phyloP scores from a whole-genome alignment of 1,284 basidiomycete species.

The Hemileia vastatrix region DNA sequence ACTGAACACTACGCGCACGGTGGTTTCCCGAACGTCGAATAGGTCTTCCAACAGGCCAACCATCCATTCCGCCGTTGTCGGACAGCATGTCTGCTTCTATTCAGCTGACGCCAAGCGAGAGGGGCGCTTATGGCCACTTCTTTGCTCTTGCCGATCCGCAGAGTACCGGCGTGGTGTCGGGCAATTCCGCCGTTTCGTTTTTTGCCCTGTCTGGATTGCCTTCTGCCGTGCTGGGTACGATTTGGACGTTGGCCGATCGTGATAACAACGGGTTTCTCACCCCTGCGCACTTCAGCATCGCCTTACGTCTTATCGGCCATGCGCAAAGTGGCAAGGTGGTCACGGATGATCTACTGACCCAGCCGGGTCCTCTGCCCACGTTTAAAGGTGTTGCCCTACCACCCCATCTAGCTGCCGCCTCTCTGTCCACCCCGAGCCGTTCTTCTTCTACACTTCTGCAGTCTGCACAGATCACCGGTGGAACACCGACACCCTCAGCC shows the following conservation, averaged over 20 bases:
- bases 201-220: slow-evolving; percentile 18
- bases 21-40: too few relatives aligned
- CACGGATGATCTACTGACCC: slow-evolving; percentile 47
- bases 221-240: slow-evolving; percentile 61
- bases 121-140: too few relatives aligned
- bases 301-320: slow-evolving; percentile 80
- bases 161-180: too few relatives aligned
- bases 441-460: too few relatives aligned
- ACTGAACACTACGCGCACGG: too few relatives aligned
- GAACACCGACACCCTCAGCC: slow-evolving; percentile 48
- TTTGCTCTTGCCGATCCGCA: too few relatives aligned
- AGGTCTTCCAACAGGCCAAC: too few relatives aligned
- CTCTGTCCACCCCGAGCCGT: slow-evolving; percentile 50
- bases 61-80: too few relatives aligned
- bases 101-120: too few relatives aligned
- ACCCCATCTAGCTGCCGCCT: slow-evolving; percentile 50
- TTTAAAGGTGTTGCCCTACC: slow-evolving; percentile 34
- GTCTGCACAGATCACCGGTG: too few relatives aligned
- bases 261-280: slow-evolving; percentile 87
- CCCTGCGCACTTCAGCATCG: slow-evolving; percentile 70
- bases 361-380: slow-evolving; percentile 50
- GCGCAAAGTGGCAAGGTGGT: slow-evolving; percentile 75
- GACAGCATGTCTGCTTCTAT: too few relatives aligned
- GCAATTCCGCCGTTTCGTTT: too few relatives aligned
- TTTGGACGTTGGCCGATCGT: slow-evolving; percentile 87